These are phyloP conservation scores for Malassezia restricta DNA, from an alignment of 1,284 basidiomycete genomes.

Conservation along the genomic window DNA sequence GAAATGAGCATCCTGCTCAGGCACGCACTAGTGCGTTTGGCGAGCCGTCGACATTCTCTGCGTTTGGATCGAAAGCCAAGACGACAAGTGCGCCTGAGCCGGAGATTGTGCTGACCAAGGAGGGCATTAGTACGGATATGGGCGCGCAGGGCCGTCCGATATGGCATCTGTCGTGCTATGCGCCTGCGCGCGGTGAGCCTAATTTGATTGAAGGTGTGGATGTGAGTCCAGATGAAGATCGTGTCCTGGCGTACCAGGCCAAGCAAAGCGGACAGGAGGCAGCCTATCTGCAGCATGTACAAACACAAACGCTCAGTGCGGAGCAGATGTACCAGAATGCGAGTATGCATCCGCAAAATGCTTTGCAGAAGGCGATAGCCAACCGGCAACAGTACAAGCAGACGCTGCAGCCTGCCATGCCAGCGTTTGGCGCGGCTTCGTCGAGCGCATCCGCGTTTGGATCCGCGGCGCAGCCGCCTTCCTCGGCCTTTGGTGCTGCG, in stretches of 20 bases:
- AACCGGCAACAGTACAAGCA: constrained; percentile 7
- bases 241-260: constrained; percentile 12
- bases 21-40: constrained; percentile 8
- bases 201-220: constrained; percentile 14
- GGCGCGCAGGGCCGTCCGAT: constrained; percentile 14
- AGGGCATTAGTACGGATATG: constrained; percentile 11
- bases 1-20: constrained; percentile 10
- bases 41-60: not conserved
- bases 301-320: not conserved
- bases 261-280: constrained; percentile 3
- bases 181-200: constrained; percentile 13
- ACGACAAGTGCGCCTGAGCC: constrained; percentile 1
- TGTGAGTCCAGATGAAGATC: constrained; percentile 13
- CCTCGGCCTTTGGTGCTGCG: constrained; percentile 1
- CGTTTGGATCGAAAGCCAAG: constrained; percentile 1
- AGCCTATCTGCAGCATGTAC: constrained; percentile 3
- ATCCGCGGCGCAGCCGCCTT: not conserved
- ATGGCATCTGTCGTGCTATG: constrained; percentile 11
- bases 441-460: constrained; percentile 1
- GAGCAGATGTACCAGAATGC: constrained; percentile 6
- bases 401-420: not conserved
- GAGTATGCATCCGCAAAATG: not conserved
- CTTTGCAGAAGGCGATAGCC: constrained; percentile 5
- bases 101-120: constrained; percentile 10
- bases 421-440: not conserved